Evolutionary conservation across 495 filamentous ascomycete species (phyloP).

Genomic region (Aspergillus biplanus): DNA sequence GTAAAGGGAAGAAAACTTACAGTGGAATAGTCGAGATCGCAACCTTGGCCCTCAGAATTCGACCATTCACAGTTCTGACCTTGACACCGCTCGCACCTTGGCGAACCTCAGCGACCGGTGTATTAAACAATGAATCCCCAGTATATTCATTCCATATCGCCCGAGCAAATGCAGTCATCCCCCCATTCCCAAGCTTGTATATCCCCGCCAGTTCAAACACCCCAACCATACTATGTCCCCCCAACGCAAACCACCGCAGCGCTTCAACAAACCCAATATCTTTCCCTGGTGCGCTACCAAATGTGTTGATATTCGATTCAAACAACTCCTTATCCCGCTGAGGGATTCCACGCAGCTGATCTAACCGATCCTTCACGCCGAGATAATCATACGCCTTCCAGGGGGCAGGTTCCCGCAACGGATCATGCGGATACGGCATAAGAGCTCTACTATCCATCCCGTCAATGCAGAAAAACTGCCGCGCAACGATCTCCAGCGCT

Average conservation of each 20-base stretch:
- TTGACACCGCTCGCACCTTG: neutral
- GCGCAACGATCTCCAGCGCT: slow-evolving; percentile 13
- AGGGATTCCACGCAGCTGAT: slow-evolving; percentile 1
- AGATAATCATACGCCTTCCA: slow-evolving; percentile 22
- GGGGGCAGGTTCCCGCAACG: slow-evolving; percentile 16
- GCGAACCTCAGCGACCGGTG: neutral
- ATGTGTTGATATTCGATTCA: slow-evolving; percentile 22
- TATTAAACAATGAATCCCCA: slow-evolving; percentile 6
- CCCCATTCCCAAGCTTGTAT: slow-evolving; percentile 26
- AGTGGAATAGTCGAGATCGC: slow-evolving; percentile 19
- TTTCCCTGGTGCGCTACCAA: slow-evolving; percentile 23
- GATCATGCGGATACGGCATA: slow-evolving; percentile 28
- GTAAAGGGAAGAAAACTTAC: slow-evolving; percentile 8
- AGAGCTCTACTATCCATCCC: slow-evolving; percentile 18
- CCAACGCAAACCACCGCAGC: slow-evolving; percentile 27
- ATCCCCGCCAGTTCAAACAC: slow-evolving; percentile 20
- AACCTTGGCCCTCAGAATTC: neutral
- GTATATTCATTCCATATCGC: slow-evolving; percentile 23
- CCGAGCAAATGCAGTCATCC: slow-evolving; percentile 24
- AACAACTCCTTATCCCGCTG: slow-evolving; percentile 21
- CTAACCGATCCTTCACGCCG: slow-evolving; percentile 19
- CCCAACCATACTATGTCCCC: slow-evolving; percentile 3
- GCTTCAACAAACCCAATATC: slow-evolving; percentile 25
- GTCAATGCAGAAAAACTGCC: slow-evolving; percentile 21
- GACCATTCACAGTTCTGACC: neutral